Conservation (phyloP, 768 basidiomycete genomes). For the Tricholoma matsutake region DNA sequence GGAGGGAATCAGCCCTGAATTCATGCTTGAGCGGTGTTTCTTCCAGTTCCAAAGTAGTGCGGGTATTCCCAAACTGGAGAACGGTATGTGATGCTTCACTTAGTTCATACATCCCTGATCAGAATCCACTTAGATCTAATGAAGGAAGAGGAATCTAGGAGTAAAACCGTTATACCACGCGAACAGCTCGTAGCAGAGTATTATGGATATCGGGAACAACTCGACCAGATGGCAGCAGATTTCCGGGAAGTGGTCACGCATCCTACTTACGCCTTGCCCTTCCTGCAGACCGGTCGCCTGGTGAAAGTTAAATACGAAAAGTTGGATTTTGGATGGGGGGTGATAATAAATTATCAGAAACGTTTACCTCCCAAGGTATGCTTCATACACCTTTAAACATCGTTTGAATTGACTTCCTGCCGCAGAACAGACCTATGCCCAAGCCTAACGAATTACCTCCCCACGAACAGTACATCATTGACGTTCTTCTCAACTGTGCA, state of each 20-base stretch:
- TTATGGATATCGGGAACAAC: constrained; percentile 89
- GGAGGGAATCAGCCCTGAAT: constrained; percentile 97
- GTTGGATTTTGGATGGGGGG: constrained; percentile 95
- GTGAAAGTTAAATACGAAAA: constrained; percentile 86
- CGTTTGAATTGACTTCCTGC: not conserved
- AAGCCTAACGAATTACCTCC: constrained; percentile 69
- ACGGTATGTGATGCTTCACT: constrained; percentile 50
- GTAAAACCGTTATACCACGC: constrained; percentile 71
- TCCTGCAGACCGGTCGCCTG: constrained; percentile 89
- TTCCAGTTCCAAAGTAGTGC: constrained; percentile 97
- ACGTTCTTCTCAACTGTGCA: constrained; percentile 84
- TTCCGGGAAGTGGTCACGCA: constrained; percentile 93
- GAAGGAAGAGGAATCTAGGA: constrained; percentile 64
- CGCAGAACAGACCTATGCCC: constrained; percentile 63
- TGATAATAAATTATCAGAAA: constrained; percentile 90
- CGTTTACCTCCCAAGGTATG: constrained; percentile 76
- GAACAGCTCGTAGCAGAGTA: constrained; percentile 85
- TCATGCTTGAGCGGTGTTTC: constrained; percentile 96
- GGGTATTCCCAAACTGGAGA: constrained; percentile 81
- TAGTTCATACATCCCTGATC: constrained; percentile 5
- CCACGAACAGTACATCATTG: constrained; percentile 90
- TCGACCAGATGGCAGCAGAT: constrained; percentile 85
- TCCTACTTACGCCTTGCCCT: constrained; percentile 91
- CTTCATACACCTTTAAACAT: not conserved
- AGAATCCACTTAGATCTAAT: constrained; percentile 55